Evolutionary conservation across 1,284 basidiomycete species (phyloP).

Genomic region (Irpex sp.): DNA sequence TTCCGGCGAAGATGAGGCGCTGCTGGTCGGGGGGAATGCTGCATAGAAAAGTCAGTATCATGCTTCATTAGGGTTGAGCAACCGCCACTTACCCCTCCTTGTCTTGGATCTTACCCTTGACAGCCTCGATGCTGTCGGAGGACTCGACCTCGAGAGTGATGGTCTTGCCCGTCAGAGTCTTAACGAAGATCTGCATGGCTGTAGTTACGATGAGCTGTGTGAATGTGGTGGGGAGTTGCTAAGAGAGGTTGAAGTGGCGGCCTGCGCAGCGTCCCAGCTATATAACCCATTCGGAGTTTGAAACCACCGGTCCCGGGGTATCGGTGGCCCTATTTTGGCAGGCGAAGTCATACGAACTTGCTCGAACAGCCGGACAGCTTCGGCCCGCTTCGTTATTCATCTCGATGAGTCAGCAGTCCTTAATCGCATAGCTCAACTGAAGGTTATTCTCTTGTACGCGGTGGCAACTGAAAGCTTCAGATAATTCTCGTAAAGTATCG

Average conservation of each 20-base stretch:
- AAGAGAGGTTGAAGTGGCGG: slow-evolving; percentile 7
- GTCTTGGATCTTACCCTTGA: slow-evolving; percentile 77
- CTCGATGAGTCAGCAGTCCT: background rate
- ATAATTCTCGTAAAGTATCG: background rate
- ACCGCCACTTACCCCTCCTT: slow-evolving; percentile 57
- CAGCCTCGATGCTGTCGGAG: slow-evolving; percentile 81
- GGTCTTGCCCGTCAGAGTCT: slow-evolving; percentile 85
- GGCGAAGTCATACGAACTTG: slow-evolving; percentile 7
- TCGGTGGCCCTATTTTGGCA: slow-evolving; percentile 2
- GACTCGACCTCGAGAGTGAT: slow-evolving; percentile 88
- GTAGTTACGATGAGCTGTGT: slow-evolving; percentile 2
- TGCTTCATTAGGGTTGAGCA: background rate
- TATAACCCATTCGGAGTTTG: slow-evolving; percentile 19
- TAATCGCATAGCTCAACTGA: too few relatives aligned
- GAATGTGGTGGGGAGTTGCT: slow-evolving; percentile 11
- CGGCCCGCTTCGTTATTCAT: background rate
- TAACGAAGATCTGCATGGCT: slow-evolving; percentile 81
- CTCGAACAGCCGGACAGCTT: slow-evolving; percentile 5
- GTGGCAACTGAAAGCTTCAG: too few relatives aligned
- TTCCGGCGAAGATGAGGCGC: slow-evolving; percentile 73
- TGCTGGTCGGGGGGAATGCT: slow-evolving; percentile 82
- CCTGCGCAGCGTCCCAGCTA: slow-evolving; percentile 1
- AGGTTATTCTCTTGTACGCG: too few relatives aligned
- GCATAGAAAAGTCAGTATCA: background rate
- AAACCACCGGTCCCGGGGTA: slow-evolving; percentile 9